phyloP scores from a whole-genome alignment of 78 protist genomes.

The Dictyostelium discoideum region dicty_2.7 NC_007090.3:3124001-3124500 shows the following conservation, averaged over 20 bases:
- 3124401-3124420: not conserved
- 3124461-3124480: not conserved
- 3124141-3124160: not conserved
- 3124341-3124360: not conserved
- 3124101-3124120: constrained; percentile 13
- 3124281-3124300: constrained; percentile 10
- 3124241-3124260: constrained; percentile 47
- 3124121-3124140: constrained; percentile 20
- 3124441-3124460: not conserved
- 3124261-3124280: not conserved
- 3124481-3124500: not conserved
- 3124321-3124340: constrained; percentile 36
- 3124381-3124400: not conserved
- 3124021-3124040: not conserved
- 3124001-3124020: not conserved
- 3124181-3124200: not conserved
- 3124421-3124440: not conserved
- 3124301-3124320: constrained; percentile 1
- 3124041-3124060: not conserved
- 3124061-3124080: not conserved
- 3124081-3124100: not conserved
- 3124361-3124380: not conserved
- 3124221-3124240: not conserved
- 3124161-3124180: constrained; percentile 13
- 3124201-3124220: constrained; percentile 23